Evolutionary conservation across 352 stramenopile species (phyloP).

Genomic region (Phytophthora capsici): DNA sequence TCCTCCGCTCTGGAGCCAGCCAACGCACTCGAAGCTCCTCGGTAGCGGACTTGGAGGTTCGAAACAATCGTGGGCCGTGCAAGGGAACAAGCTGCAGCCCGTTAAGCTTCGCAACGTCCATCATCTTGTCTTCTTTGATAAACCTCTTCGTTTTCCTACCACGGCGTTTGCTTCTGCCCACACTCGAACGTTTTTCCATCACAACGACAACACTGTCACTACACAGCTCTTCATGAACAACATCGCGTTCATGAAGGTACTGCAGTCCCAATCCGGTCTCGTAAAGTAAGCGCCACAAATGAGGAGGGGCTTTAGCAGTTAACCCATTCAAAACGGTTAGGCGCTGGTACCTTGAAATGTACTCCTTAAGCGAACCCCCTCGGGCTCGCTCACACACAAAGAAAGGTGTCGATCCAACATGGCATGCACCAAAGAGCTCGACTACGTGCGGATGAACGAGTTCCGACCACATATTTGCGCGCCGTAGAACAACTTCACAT

Average conservation of each 20-base stretch:
- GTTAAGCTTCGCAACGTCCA: constrained; percentile 37
- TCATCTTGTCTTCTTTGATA: background rate
- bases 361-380: constrained; percentile 25
- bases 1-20: constrained; percentile 21
- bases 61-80: background rate
- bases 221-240: constrained; percentile 29
- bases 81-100: constrained; percentile 20
- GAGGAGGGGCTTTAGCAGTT: constrained; percentile 4
- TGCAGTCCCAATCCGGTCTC: constrained; percentile 36
- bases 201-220: constrained; percentile 36
- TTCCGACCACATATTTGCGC: constrained; percentile 39
- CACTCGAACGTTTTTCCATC: constrained; percentile 11
- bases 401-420: constrained; percentile 25
- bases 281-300: constrained; percentile 29
- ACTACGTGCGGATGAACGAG: constrained; percentile 41
- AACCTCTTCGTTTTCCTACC: background rate
- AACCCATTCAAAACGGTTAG: background rate
- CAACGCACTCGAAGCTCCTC: background rate
- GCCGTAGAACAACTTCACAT: constrained; percentile 26
- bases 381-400: constrained; percentile 31
- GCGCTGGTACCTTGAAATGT: constrained; percentile 1
- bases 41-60: background rate
- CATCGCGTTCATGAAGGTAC: constrained; percentile 44
- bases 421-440: constrained; percentile 39
- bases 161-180: background rate